Conservation (phyloP, 2,329 filamentous ascomycete species). For the Huntiella omanensis region DNA sequence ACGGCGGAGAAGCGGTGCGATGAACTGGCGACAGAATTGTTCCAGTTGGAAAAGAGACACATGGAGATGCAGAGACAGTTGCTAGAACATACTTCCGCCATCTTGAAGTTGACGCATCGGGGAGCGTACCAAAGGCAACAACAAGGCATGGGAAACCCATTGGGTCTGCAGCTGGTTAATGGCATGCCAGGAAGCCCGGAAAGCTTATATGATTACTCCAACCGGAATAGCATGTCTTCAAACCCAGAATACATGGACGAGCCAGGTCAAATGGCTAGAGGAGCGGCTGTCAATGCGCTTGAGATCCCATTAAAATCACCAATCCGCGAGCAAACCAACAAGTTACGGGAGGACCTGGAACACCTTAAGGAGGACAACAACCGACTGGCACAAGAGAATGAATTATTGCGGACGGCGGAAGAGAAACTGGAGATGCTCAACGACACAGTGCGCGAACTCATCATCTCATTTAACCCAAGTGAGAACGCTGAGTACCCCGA, state of each 20-base stretch:
- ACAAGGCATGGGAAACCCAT: slow-evolving; percentile 19
- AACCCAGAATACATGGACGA: slow-evolving; percentile 50
- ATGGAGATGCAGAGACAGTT: slow-evolving; percentile 59
- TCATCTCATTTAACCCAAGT: slow-evolving; percentile 42
- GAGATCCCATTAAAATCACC: slow-evolving; percentile 41
- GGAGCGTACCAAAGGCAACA: slow-evolving; percentile 25
- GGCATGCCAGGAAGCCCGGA: slow-evolving; percentile 58
- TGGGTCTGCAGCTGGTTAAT: slow-evolving; percentile 21
- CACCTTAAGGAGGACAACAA: slow-evolving; percentile 27
- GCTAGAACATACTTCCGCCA: slow-evolving; percentile 78
- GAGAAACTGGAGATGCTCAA: slow-evolving; percentile 50
- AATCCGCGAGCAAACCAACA: slow-evolving; percentile 32
- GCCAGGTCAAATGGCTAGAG: slow-evolving; percentile 29
- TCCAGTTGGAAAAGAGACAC: slow-evolving; percentile 56
- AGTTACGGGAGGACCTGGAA: slow-evolving; percentile 29
- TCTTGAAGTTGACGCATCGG: slow-evolving; percentile 78
- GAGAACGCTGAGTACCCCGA: slow-evolving; percentile 27
- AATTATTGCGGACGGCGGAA: slow-evolving; percentile 42
- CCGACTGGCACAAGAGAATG: slow-evolving; percentile 23
- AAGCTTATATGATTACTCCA: slow-evolving; percentile 52
- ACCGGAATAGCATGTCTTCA: slow-evolving; percentile 34
- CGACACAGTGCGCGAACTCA: slow-evolving; percentile 43
- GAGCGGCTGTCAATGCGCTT: slow-evolving; percentile 25
- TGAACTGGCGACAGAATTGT: slow-evolving; percentile 63
- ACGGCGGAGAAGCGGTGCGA: slow-evolving; percentile 68